A percentile compares a stretch with the other conserved stretches of the same genome.
Conservation (phyloP, 1,284 basidiomycete species). For the Moniliella sp. region DNA sequence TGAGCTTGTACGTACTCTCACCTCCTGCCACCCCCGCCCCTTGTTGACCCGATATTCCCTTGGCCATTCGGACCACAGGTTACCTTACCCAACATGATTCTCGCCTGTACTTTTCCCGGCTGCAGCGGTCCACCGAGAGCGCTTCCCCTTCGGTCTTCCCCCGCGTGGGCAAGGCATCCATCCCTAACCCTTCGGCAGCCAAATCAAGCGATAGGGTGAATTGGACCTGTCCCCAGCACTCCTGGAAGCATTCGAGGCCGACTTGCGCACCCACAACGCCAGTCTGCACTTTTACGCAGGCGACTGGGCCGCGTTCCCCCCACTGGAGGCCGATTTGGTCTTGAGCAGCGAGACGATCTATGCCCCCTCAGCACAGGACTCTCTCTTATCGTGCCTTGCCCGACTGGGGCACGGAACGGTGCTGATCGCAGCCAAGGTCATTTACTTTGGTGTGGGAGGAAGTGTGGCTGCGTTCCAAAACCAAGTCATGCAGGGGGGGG, state of each 20-base stretch:
- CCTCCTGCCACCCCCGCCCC: not conserved
- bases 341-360: slow-evolving; percentile 88
- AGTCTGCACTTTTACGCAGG: slow-evolving; percentile 57
- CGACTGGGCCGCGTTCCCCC: slow-evolving; percentile 43
- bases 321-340: slow-evolving; percentile 45
- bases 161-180: not conserved
- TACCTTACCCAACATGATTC: slow-evolving; percentile 66
- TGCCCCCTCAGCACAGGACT: slow-evolving; percentile 45
- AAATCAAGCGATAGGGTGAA: slow-evolving; percentile 28
- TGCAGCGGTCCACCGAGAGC: not conserved
- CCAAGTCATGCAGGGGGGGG: slow-evolving; percentile 34
- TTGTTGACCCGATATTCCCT: not conserved
- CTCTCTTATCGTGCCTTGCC: slow-evolving; percentile 49
- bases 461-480: slow-evolving; percentile 54
- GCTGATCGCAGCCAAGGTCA: slow-evolving; percentile 65
- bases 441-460: slow-evolving; percentile 91
- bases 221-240: slow-evolving; percentile 47
- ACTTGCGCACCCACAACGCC: slow-evolving; percentile 43
- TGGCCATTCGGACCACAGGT: slow-evolving; percentile 20
- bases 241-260: slow-evolving; percentile 45
- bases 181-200: slow-evolving; percentile 1
- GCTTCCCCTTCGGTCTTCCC: not conserved
- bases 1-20: slow-evolving; percentile 42
- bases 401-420: too few species aligned
- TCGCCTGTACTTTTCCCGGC: slow-evolving; percentile 40